Percentiles rank a stretch among this genome's conserved stretches.
Conservation (phyloP, 2,329 filamentous ascomycete genomes). For the Dothistroma septosporum region DNA sequence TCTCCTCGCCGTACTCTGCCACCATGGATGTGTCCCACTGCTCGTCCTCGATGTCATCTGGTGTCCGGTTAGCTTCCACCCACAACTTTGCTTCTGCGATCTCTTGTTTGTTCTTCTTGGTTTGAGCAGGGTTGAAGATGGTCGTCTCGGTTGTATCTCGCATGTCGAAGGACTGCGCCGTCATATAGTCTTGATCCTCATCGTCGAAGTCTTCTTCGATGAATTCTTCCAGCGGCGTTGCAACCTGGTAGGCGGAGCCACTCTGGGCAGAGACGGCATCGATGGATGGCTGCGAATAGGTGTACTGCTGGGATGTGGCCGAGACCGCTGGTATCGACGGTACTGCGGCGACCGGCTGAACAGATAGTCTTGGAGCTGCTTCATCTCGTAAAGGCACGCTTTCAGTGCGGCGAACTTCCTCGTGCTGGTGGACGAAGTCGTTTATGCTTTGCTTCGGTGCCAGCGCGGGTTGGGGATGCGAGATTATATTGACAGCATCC, state of each 20-base stretch:
- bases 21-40: conserved; percentile 96
- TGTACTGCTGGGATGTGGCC: conserved; percentile 2
- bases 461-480: conserved; percentile 12
- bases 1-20: conserved; percentile 91
- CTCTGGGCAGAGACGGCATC: not conserved
- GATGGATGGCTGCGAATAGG: not conserved
- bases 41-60: conserved; percentile 82
- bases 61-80: conserved; percentile 62
- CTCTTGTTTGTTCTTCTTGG: conserved; percentile 65
- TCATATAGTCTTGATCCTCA: conserved; percentile 66
- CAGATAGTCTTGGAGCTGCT: conserved; percentile 11
- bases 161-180: conserved; percentile 73
- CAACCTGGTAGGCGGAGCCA: conserved; percentile 9
- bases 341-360: not conserved
- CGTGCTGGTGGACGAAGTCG: conserved; percentile 18
- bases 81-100: conserved; percentile 63
- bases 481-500: not conserved
- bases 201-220: conserved; percentile 69
- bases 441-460: conserved; percentile 10
- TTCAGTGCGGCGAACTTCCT: conserved; percentile 28
- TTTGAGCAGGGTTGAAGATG: conserved; percentile 62
- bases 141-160: conserved; percentile 62
- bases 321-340: not conserved
- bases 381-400: conserved; percentile 30
- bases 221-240: conserved; percentile 22